A percentile compares a stretch with the other conserved stretches of the same genome.
Conservation (phyloP, 805 yeast species). For the Lachancea quebecensis region DNA sequence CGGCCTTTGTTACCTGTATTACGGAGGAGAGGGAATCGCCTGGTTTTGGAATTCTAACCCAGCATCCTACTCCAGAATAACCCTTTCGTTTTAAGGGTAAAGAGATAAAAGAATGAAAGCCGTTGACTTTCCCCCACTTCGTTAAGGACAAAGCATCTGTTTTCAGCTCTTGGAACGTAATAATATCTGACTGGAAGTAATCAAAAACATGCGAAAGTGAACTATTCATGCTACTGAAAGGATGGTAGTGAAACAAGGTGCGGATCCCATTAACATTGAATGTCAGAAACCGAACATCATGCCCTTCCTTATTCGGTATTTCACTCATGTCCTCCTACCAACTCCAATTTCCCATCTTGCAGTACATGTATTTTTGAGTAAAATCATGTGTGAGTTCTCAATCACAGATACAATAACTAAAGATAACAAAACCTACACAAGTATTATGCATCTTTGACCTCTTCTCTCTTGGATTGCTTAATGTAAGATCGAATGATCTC, state of each 20-base stretch:
- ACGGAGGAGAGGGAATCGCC: slow-evolving; percentile 37
- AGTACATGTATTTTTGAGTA: too few relatives aligned
- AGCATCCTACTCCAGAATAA: slow-evolving; percentile 87
- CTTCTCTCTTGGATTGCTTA: slow-evolving; percentile 13
- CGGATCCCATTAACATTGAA: slow-evolving; percentile 84
- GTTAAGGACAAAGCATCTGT: slow-evolving; percentile 41
- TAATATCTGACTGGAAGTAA: slow-evolving; percentile 59
- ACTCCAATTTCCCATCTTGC: too few relatives aligned
- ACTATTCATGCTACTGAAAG: slow-evolving; percentile 56
- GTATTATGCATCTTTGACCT: slow-evolving; percentile 13
- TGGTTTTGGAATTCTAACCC: slow-evolving; percentile 47
- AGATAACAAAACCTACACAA: background rate
- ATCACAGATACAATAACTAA: too few relatives aligned
- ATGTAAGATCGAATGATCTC: slow-evolving; percentile 20
- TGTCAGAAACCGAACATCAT: slow-evolving; percentile 44
- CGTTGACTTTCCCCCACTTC: slow-evolving; percentile 45
- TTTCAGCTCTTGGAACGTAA: slow-evolving; percentile 86
- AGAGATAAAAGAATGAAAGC: slow-evolving; percentile 60
- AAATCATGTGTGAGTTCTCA: too few relatives aligned
- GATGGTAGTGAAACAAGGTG: slow-evolving; percentile 73
- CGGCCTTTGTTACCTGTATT: slow-evolving; percentile 62
- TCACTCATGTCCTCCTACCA: slow-evolving; percentile 4
- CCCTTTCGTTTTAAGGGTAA: slow-evolving; percentile 68
- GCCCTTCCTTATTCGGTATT: background rate
- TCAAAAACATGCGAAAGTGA: slow-evolving; percentile 39